phyloP scores from a whole-genome alignment of 2,329 filamentous ascomycete species.

The Knufia petricola region DNA sequence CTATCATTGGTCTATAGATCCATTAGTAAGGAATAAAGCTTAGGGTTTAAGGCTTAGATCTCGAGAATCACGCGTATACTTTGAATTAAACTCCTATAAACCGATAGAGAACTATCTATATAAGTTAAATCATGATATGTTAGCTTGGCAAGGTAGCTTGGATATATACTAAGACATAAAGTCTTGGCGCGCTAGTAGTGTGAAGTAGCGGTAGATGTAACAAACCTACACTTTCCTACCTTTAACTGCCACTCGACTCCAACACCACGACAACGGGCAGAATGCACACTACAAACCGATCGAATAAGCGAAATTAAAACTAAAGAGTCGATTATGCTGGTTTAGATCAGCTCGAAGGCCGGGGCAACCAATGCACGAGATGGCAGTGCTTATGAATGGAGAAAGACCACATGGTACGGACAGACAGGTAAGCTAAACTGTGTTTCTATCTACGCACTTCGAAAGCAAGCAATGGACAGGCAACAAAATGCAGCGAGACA shows the following conservation, averaged over 20 bases:
- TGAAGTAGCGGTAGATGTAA: background rate
- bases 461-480: background rate
- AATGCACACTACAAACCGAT: background rate
- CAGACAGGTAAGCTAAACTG: background rate
- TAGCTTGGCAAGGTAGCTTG: too few relatives aligned
- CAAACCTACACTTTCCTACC: background rate
- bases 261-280: background rate
- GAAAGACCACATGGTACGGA: background rate
- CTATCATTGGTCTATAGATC: too few relatives aligned
- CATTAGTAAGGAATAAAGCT: too few relatives aligned
- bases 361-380: background rate
- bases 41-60: too few relatives aligned
- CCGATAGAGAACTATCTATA: too few relatives aligned
- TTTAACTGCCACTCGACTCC: background rate
- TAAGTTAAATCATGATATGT: too few relatives aligned
- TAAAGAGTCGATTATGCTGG: background rate
- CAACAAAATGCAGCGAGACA: too few relatives aligned
- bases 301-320: background rate
- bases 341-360: background rate
- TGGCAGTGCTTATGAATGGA: background rate
- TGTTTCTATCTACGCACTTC: background rate
- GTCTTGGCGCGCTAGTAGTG: too few relatives aligned
- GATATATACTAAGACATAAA: too few relatives aligned
- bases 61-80: too few relatives aligned
- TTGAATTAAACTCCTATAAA: too few relatives aligned